Evolutionary conservation across 2,329 filamentous ascomycete genomes (phyloP), one percentile per base, ranked within the genome.

Genomic region (Xylaria polymorpha): DNA sequence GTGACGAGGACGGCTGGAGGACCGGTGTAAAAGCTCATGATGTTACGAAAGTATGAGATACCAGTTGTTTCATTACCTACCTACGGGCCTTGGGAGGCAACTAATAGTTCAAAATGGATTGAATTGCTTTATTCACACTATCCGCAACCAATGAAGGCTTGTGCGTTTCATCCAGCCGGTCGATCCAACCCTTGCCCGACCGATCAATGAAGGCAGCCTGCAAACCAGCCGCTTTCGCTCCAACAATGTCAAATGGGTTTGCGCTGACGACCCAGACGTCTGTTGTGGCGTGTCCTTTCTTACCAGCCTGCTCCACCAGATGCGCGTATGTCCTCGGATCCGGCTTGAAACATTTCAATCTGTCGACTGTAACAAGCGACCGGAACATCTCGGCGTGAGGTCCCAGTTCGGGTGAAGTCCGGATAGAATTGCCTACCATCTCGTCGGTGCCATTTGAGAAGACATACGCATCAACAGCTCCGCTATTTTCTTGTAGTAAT

Each of bases 171-270:
- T 86, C 85, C 55, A 92, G 79, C 10, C 79, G 80, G 80, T 94
- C 92, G 69, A 85, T 81, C 91, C 91, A 94, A 2, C 90, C 90
- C 9, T 79, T 83, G 0, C 86, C 86, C 15, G 77, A 79, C 32
- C 91, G 82, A 80, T 93, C 90, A 6, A 94, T 86, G 88, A 90
- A 94, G 14, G 85, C 88, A 29, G 88, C 86, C 73, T 86, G 84
- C 80, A 93, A 81, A 0, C 91, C 91, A 5, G 85, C 83, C 1
- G 83, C 83, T 69, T 83, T 84, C 0, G 91, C 89, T 0, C 92
- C 92, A 0, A 89, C 85, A 18, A 91, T 81, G 77, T 94, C 92
- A 76, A 94, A 94, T 2, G 92, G 89, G 76, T 94, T 94, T 1
- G 88, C 87, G 72, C 86, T 91, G 6, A 94, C 85, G 8, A 94